phyloP scores from a whole-genome alignment of 2,329 filamentous ascomycete genomes.

The Cercospora canescens region DNA sequence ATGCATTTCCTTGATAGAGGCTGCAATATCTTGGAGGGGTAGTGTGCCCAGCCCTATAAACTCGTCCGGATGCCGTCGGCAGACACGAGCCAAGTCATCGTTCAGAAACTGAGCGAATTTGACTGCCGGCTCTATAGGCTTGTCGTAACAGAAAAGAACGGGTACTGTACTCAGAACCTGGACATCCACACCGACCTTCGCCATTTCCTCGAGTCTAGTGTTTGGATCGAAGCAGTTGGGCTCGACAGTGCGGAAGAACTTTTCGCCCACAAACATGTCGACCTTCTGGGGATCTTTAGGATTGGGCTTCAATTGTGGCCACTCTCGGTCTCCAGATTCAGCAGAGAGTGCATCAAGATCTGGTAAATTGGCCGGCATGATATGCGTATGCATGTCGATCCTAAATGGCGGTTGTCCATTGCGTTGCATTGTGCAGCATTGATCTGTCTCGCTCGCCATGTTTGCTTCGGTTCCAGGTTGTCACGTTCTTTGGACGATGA shows the following conservation, averaged over 20 bases:
- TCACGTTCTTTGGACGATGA: background rate
- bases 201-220: slow-evolving; percentile 14
- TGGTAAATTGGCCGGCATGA: slow-evolving; percentile 14
- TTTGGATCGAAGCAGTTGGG: slow-evolving; percentile 16
- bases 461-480: background rate
- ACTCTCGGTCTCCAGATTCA: background rate
- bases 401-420: background rate
- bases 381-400: slow-evolving; percentile 19
- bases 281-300: slow-evolving; percentile 3
- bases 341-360: background rate
- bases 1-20: slow-evolving; percentile 9
- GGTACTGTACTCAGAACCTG: slow-evolving; percentile 17
- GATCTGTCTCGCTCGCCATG: background rate
- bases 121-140: slow-evolving; percentile 9
- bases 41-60: slow-evolving; percentile 16
- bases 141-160: slow-evolving; percentile 17
- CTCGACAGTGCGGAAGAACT: slow-evolving; percentile 17
- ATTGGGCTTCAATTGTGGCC: slow-evolving; percentile 12
- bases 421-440: slow-evolving; percentile 1
- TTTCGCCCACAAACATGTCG: slow-evolving; percentile 17
- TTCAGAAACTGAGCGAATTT: slow-evolving; percentile 13
- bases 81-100: slow-evolving; percentile 13
- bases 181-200: slow-evolving; percentile 4
- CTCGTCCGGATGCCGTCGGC: background rate
- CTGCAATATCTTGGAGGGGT: slow-evolving; percentile 11